Evolutionary conservation across 495 filamentous ascomycete genomes (phyloP).

Genomic region (Talaromyces liani): DNA sequence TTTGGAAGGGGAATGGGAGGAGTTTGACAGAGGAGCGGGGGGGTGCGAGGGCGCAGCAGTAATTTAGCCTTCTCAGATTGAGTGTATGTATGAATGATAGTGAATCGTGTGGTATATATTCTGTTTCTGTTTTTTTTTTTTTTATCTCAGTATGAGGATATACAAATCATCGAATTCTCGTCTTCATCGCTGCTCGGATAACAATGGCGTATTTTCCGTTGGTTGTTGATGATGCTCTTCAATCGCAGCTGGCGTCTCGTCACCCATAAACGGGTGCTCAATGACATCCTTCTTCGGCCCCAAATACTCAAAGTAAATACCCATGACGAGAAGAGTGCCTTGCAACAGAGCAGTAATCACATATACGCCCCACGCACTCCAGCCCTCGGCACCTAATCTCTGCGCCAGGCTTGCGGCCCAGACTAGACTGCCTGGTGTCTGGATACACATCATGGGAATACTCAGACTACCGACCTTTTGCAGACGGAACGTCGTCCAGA

Average conservation of each 20-base stretch:
- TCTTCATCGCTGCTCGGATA: slow-evolving; percentile 22
- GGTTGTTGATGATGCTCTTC: slow-evolving; percentile 24
- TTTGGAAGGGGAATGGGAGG: slow-evolving; percentile 13
- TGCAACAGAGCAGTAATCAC: slow-evolving; percentile 81
- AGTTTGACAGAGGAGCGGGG: not conserved
- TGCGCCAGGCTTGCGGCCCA: slow-evolving; percentile 81
- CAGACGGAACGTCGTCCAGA: slow-evolving; percentile 79
- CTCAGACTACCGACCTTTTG: slow-evolving; percentile 82
- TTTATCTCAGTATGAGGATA: not conserved
- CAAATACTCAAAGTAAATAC: slow-evolving; percentile 66
- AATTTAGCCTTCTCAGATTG: not conserved
- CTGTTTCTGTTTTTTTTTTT: not conserved
- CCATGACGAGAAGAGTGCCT: slow-evolving; percentile 73
- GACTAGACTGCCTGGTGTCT: slow-evolving; percentile 84
- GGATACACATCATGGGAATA: slow-evolving; percentile 97
- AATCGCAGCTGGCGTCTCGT: not conserved
- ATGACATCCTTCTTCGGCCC: slow-evolving; percentile 28
- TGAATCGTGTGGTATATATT: not conserved
- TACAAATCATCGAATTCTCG: not conserved
- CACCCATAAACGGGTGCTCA: slow-evolving; percentile 14
- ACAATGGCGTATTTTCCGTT: slow-evolving; percentile 41
- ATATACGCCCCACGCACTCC: slow-evolving; percentile 93
- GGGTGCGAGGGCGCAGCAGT: not conserved
- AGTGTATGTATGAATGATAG: not conserved
- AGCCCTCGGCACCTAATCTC: slow-evolving; percentile 72